Evolutionary conservation across 768 basidiomycete genomes (phyloP), one percentile per base, ranked within the genome.

Genomic region (Lentinula edodes): DNA sequence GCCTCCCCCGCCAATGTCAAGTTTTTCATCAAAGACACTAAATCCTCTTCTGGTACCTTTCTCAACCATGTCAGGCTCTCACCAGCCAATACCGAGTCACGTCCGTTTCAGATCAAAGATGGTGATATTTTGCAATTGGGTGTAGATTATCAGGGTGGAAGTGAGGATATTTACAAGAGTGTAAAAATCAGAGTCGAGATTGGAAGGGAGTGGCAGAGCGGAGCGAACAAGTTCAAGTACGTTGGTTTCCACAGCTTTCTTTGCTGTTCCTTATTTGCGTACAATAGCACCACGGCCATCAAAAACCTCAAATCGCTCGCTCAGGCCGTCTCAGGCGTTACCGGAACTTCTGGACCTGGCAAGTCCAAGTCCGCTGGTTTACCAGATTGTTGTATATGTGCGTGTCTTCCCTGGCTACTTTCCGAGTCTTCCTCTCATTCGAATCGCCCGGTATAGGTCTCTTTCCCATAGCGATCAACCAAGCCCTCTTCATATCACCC

Each of bases 81-180:
- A 41, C 80, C 88, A 0, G 94, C 95, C 10, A 90, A 89, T 52
- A 82, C 84, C 6, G 95, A 96, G 71, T 90, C 87, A 5, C 77
- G 86, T 42, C 84, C 93, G 0, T 87, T 81, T 62, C 84, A 83
- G 63, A 79, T 98, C 67, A 93, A 90, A 74, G 95, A 98, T 63
- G 96, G 96, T 1, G 95, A 98, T 75, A 83, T 98, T 34, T 75
- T 98, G 18, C 96, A 98, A 74, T 85, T 98, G 0, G 95, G 96
- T 2, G 93, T 98, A 32, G 95, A 98, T 71, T 99, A 97, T 74
- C 95, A 98, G 73, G 96, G 96, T 6, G 96, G 96, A 0, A 86
- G 91, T 6, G 95, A 98, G 77, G 95, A 98, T 73, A 94, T 96
- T 57, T 98, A 96, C 74, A 90, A 97, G 76, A 93, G 91, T 62